Evolutionary conservation across 2,329 filamentous ascomycete species (phyloP).

Genomic region (Aspergillus spinulosporus): DNA sequence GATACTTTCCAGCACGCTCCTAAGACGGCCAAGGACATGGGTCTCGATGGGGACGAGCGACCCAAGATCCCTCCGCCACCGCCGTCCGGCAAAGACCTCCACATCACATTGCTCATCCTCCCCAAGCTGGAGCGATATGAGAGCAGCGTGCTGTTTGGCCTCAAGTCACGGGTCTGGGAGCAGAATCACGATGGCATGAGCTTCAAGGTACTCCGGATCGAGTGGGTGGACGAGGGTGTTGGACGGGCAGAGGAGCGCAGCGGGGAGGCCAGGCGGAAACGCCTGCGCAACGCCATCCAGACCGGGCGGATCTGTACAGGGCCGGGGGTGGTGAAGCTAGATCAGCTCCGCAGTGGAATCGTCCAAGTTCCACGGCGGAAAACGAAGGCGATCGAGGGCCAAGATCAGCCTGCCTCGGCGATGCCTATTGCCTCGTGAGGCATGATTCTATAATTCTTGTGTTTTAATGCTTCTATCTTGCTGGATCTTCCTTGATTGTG

Average conservation of each 20-base stretch:
- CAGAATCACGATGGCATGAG: conserved; percentile 81
- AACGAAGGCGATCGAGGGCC: conserved; percentile 26
- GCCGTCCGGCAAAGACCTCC: conserved; percentile 70
- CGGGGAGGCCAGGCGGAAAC: conserved; percentile 50
- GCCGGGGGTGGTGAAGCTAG: conserved; percentile 36
- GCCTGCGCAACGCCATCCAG: conserved; percentile 48
- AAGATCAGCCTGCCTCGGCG: conserved; percentile 25
- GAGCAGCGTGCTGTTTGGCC: conserved; percentile 72
- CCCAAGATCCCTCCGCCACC: conserved; percentile 49
- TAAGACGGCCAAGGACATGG: conserved; percentile 40
- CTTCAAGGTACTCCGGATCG: conserved; percentile 77
- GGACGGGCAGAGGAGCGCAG: conserved; percentile 49
- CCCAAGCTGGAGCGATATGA: conserved; percentile 76
- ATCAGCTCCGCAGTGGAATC: conserved; percentile 35
- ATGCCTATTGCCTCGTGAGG: conserved; percentile 36
- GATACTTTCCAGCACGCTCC: conserved; percentile 49
- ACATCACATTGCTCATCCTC: conserved; percentile 82
- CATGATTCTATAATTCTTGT: too few relatives aligned
- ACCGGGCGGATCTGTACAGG: conserved; percentile 46
- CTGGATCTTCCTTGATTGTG: conserved; percentile 11
- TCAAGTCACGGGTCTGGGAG: conserved; percentile 79
- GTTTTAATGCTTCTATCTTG: neutral
- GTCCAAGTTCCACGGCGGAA: conserved; percentile 30
- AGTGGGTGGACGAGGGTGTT: conserved; percentile 77
- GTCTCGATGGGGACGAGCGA: conserved; percentile 26